Base-by-base conservation (phyloP, 2,329 filamentous ascomycete species). In the Pseudogymnoascus sp. region DNA sequence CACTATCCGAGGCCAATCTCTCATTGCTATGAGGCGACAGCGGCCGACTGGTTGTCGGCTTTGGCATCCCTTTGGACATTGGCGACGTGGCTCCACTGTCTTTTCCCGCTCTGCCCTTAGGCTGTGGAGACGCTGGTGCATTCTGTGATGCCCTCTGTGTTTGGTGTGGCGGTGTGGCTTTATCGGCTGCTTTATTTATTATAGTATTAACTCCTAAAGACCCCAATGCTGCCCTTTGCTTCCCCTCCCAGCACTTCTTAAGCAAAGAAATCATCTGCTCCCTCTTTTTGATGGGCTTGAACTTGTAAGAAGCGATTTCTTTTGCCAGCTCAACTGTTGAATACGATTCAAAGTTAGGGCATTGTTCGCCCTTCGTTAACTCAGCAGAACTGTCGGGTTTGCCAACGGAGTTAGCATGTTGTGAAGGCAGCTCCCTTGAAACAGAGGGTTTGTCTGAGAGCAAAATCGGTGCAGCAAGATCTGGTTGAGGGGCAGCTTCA, bases 251-350 rank as follows among this genome's bases (percentile, higher is more conserved):
- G 70, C 89, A 91, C 67, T 84, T 81, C 58, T 88, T 76, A 10
- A 92, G 74, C 9, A 90, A 71, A 1, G 82, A 76, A 62, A 92
- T 84, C 85, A 89, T 90, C 7, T 82, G 82, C 56, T 79, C 77
- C 15, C 88, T 79, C 60, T 76, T 82, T 68, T 85, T 89, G 28
- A 91, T 75, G 1, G 84, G 75, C 68, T 91, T 92, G 72, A 92
- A 91, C 0, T 86, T 86, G 67, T 84, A 90, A 0, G 77, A 75
- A 4, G 79, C 74, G 45, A 92, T 74, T 66, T 86, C 79, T 60
- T 78, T 81, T 2, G 82, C 74, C 13, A 92, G 74, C 61, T 88
- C 81, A 7, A 77, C 72, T 62, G 86, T 84, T 2, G 84, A 84
- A 61, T 82, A 84, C 0, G 79, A 72, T 38, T 80, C 77, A 62